Percentiles rank a stretch among this genome's conserved stretches.
phyloP scores from a whole-genome alignment of 2,329 filamentous ascomycete species.

The Ophiocordyceps australis region DNA sequence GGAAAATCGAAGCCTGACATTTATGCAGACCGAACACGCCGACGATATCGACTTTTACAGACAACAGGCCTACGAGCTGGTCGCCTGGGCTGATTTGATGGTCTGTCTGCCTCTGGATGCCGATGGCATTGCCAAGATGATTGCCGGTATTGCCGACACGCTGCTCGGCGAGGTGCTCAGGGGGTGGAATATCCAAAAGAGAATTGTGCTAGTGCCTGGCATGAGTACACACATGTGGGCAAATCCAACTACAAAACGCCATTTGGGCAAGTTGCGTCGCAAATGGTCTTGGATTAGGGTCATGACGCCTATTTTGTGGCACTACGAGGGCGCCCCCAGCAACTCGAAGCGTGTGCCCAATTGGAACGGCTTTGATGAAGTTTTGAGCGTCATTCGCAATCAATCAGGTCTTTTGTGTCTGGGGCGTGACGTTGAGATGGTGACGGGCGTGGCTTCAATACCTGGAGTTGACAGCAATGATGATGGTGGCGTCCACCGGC shows the following conservation, averaged over 20 bases:
- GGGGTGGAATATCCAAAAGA: constrained; percentile 76
- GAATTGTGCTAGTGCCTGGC: constrained; percentile 67
- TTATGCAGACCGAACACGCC: constrained; percentile 13
- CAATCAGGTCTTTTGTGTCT: constrained; percentile 59
- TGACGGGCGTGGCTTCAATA: constrained; percentile 20
- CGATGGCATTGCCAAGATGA: constrained; percentile 72
- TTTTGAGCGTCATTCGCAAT: constrained; percentile 59
- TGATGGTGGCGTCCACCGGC: constrained; percentile 12
- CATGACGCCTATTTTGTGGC: constrained; percentile 67
- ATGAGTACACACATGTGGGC: constrained; percentile 87
- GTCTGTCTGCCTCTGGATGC: constrained; percentile 74
- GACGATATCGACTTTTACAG: constrained; percentile 32
- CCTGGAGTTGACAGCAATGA: constrained; percentile 14
- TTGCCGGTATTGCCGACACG: constrained; percentile 67
- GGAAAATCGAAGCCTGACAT: constrained; percentile 28
- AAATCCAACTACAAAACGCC: constrained; percentile 74
- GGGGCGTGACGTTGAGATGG: constrained; percentile 48
- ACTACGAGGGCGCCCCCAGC: constrained; percentile 39
- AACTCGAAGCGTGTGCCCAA: constrained; percentile 33
- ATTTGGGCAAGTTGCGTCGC: constrained; percentile 63
- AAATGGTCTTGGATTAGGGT: constrained; percentile 82
- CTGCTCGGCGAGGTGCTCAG: constrained; percentile 65
- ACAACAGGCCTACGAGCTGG: constrained; percentile 44
- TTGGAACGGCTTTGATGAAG: constrained; percentile 50
- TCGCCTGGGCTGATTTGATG: constrained; percentile 76